Conservation (phyloP, 1,284 basidiomycete genomes). For the Leccinum discolor region DNA sequence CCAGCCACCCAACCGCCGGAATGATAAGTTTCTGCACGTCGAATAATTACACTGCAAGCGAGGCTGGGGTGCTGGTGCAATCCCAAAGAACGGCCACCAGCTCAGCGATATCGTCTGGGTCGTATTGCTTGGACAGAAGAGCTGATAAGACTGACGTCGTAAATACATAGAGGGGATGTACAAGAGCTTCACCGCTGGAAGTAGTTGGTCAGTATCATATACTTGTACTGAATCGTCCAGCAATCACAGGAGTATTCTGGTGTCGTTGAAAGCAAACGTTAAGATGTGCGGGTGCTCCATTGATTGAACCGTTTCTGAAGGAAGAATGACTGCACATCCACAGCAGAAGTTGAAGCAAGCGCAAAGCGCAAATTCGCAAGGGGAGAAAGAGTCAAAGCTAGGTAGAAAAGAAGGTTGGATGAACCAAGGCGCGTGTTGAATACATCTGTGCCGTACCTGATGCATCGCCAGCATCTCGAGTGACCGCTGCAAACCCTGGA, state of each 20-base stretch:
- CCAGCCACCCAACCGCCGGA: constrained; percentile 64
- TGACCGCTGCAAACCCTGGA: constrained; percentile 57
- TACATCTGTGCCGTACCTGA: constrained; percentile 34
- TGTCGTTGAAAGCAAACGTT: constrained; percentile 56
- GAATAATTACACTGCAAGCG: constrained; percentile 52
- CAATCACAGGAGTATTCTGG: constrained; percentile 59
- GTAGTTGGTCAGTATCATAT: constrained; percentile 53
- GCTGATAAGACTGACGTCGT: constrained; percentile 42
- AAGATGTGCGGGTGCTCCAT: constrained; percentile 50
- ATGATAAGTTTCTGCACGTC: constrained; percentile 51
- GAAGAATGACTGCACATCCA: constrained; percentile 42
- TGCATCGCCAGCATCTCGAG: constrained; percentile 35
- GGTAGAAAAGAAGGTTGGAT: constrained; percentile 2
- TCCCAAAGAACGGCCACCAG: constrained; percentile 60
- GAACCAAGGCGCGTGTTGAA: background rate
- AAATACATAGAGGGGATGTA: constrained; percentile 50
- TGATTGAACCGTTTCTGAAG: constrained; percentile 51
- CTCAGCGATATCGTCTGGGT: constrained; percentile 54
- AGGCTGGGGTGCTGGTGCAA: constrained; percentile 36
- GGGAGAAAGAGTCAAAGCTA: constrained; percentile 60
- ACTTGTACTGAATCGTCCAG: constrained; percentile 58
- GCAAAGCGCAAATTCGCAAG: constrained; percentile 55
- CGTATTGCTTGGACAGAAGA: constrained; percentile 60
- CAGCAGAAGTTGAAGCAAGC: constrained; percentile 40
- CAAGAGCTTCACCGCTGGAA: constrained; percentile 39